These are phyloP conservation scores for Abrus precatorius DNA, from an alignment of 306 rosid genomes.

Conservation along the genomic window DNA sequence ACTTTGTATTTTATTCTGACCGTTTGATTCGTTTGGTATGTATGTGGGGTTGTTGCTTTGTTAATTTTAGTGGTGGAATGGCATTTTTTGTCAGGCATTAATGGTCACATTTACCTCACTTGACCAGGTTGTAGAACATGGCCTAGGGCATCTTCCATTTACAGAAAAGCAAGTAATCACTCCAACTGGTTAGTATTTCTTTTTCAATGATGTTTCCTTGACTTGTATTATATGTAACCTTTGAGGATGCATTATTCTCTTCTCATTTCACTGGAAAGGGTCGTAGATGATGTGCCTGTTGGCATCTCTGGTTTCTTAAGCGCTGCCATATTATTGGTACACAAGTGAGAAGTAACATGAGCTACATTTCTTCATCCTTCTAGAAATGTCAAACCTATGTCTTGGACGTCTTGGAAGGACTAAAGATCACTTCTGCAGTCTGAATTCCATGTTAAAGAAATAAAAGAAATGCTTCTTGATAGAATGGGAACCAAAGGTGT, in stretches of 20 bases:
- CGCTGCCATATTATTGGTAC: conserved; percentile 16
- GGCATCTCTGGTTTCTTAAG: conserved; percentile 37
- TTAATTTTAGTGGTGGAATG: conserved; percentile 40
- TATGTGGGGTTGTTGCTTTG: conserved; percentile 40
- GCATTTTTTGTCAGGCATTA: conserved; percentile 30
- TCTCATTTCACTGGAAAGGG: conserved; percentile 2
- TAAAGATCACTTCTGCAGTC: not conserved
- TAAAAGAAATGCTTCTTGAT: not conserved
- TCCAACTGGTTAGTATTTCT: conserved; percentile 84
- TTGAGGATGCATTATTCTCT: conserved; percentile 11
- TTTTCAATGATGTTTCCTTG: conserved; percentile 1
- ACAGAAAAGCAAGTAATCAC: conserved; percentile 94
- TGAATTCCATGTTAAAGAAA: conserved; percentile 18
- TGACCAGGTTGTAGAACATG: conserved; percentile 97
- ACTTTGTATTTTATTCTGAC: conserved; percentile 94
- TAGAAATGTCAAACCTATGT: conserved; percentile 7
- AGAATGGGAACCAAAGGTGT: conserved; percentile 28
- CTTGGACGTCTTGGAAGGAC: conserved; percentile 32
- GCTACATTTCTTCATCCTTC: conserved; percentile 9
- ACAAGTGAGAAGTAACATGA: not conserved
- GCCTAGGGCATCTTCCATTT: conserved; percentile 96
- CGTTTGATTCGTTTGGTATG: conserved; percentile 96
- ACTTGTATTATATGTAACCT: conserved; percentile 34
- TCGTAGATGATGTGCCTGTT: not conserved
- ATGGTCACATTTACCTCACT: conserved; percentile 46